Percentiles rank a stretch among this genome's conserved stretches.
Conservation (phyloP, 2,329 filamentous ascomycete species). For the Cladophialophora chaetospira region DNA sequence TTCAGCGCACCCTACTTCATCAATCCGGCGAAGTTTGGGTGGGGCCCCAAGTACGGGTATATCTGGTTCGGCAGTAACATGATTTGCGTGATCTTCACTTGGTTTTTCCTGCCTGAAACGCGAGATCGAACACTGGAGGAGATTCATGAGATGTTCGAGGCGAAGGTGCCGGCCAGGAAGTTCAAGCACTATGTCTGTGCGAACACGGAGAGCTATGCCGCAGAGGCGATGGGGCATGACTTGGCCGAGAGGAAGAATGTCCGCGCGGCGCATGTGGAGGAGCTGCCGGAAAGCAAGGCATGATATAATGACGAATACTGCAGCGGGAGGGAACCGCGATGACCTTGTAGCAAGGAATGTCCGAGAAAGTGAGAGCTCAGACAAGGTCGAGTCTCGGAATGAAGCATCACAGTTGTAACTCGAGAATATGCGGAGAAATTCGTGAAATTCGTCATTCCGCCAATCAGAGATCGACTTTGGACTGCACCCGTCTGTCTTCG, state of each 20-base stretch:
- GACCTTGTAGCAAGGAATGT: no score
- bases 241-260: conserved; percentile 12
- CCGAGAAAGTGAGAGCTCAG: no score
- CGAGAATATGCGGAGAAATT: not conserved
- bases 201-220: conserved; percentile 29
- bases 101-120: conserved; percentile 51
- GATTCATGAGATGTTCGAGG: conserved; percentile 39
- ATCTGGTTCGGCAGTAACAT: conserved; percentile 47
- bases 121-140: conserved; percentile 48
- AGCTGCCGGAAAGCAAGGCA: conserved; percentile 9
- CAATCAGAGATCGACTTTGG: not conserved
- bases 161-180: conserved; percentile 41
- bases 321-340: no score
- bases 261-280: conserved; percentile 15
- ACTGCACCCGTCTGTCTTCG: not conserved
- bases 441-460: conserved; percentile 31
- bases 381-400: no score
- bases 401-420: no score
- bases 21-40: conserved; percentile 44
- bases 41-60: conserved; percentile 40
- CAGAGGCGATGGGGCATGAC: conserved; percentile 21
- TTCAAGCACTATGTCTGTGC: conserved; percentile 42
- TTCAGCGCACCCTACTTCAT: conserved; percentile 49
- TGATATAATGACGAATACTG: not conserved
- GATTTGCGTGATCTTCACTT: conserved; percentile 39